Conservation (phyloP, 768 basidiomycete species). For the Amanita pallidorosea region DNA sequence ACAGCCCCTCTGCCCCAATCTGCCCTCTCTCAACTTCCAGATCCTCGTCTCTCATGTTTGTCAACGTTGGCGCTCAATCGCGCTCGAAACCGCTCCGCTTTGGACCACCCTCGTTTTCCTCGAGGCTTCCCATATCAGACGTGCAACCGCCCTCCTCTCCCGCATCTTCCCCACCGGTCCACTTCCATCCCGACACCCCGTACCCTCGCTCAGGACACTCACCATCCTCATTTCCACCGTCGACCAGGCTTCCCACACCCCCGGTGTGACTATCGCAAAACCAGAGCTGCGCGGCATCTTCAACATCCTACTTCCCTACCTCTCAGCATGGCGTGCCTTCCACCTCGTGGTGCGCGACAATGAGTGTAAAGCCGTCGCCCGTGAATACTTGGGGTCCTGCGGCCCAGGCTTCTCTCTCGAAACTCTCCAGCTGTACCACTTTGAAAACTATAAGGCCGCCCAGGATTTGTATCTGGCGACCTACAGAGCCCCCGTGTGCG, state of each 20-base stretch:
- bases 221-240: constrained; percentile 53
- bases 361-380: constrained; percentile 44
- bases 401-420: constrained; percentile 45
- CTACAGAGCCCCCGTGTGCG: constrained; percentile 45
- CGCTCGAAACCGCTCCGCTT: constrained; percentile 36
- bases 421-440: constrained; percentile 55
- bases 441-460: constrained; percentile 41
- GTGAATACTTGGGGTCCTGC: constrained; percentile 37
- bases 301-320: constrained; percentile 31
- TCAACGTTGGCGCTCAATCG: constrained; percentile 43
- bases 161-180: constrained; percentile 15
- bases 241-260: constrained; percentile 33
- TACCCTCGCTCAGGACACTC: constrained; percentile 18
- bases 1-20: constrained; percentile 15
- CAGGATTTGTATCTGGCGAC: constrained; percentile 45
- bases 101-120: constrained; percentile 51
- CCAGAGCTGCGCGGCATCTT: constrained; percentile 38
- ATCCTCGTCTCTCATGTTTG: constrained; percentile 50
- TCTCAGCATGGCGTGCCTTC: constrained; percentile 46
- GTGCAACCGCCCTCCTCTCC: constrained; percentile 33
- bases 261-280: constrained; percentile 40
- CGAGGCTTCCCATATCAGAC: constrained; percentile 34
- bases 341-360: constrained; percentile 50
- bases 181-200: constrained; percentile 6
- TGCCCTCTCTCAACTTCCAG: constrained; percentile 36